Base-by-base conservation (phyloP, 306 rosid genomes). In the Fragaria vesca region DNA sequence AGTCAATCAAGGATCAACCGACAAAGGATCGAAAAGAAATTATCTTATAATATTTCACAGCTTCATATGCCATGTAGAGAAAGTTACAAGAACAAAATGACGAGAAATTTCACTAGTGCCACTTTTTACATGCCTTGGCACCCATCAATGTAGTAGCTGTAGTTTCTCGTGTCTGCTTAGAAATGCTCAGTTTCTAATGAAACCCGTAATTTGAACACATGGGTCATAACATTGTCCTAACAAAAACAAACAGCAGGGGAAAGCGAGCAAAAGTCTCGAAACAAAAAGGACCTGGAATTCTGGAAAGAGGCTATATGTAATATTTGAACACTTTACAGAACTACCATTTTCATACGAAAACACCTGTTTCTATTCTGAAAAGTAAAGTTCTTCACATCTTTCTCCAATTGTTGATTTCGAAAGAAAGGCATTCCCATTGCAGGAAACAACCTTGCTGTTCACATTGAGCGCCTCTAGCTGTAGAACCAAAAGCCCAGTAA, bases 301-400 rank as follows among this genome's bases (percentile, higher is more conserved):
- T 24, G 26, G 68, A 17, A 57, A 58, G 26, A 26, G 76, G 48
- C 21, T 30, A 11, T 28, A 46, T 18, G 13, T 16, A 38, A 60
- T 17, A 74, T 74, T 57, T 57, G 77, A 57, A 58, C 68, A 8
- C 54, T 73, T 73, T 0, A 74, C 63, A 24, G 11, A 57, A 30
- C 40, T 42, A 21, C 28, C 38, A 75, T 5, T 61, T 75, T 75
- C 46, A n/a, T 11, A 30, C 1, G 71, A 46, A 61, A 28, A 28
- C 15, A 24, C 54, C 15, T 55, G 67, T 45, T 20, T 18, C 21
- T 62, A 61, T 61, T 75, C 78, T 62, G 71, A 43, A 62, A 66
- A 66, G 48, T 36, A 75, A 58, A 12, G 61, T 3, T 46, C 61
- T 77, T 77, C 80, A 45, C 75, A 26, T 47, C 46, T 74, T 66